Evolutionary conservation across 306 rosid species (phyloP).

Genomic region (Cercis canadensis): DNA sequence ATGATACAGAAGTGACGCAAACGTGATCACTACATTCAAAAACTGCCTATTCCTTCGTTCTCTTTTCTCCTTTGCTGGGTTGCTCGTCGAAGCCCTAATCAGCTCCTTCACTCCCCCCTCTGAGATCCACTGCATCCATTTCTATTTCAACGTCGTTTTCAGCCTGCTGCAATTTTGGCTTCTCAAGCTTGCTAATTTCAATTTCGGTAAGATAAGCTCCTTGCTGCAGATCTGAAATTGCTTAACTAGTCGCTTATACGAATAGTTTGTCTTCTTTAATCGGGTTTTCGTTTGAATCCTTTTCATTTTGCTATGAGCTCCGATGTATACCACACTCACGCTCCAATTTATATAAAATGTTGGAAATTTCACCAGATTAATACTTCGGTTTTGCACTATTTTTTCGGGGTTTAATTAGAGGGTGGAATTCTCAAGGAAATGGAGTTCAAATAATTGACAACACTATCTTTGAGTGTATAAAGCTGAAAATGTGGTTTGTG

Average conservation of each 20-base stretch:
- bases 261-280: neutral
- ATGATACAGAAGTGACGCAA: conserved; percentile 1
- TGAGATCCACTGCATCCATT: conserved; percentile 26
- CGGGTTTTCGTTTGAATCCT: neutral
- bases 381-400: too few species aligned
- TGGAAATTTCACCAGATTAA: neutral
- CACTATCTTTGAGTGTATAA: conserved; percentile 18
- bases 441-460: conserved; percentile 29
- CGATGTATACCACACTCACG: neutral
- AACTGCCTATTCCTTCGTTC: conserved; percentile 26
- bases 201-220: conserved; percentile 47
- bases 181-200: conserved; percentile 1
- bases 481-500: neutral
- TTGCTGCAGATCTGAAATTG: conserved; percentile 42
- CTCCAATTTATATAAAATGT: neutral
- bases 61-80: conserved; percentile 31
- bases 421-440: neutral
- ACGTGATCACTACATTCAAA: neutral
- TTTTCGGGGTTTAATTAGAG: too few species aligned
- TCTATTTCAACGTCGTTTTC: neutral
- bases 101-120: conserved; percentile 33
- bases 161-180: conserved; percentile 4
- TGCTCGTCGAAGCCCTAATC: conserved; percentile 56
- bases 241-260: neutral
- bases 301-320: neutral